Evolutionary conservation across 148 eudicot genomes (phyloP).

Genomic region (Camellia lanceoleosa): DNA sequence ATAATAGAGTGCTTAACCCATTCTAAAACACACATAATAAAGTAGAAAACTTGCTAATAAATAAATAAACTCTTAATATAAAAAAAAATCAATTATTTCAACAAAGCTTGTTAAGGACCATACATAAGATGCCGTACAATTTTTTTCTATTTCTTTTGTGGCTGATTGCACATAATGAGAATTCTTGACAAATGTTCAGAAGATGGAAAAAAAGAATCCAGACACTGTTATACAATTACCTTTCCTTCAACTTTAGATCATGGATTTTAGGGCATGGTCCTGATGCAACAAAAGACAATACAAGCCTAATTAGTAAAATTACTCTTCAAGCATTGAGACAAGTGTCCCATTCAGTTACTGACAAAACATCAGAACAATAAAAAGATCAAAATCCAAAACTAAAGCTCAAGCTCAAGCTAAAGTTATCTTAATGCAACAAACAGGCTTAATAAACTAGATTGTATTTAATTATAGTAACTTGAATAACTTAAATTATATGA

Average conservation of each 20-base stretch:
- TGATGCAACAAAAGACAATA: conserved; percentile 29
- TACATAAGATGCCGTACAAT: not conserved
- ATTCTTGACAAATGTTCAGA: not conserved
- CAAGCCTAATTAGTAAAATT: conserved; percentile 2
- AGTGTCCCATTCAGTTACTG: not conserved
- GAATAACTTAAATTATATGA: not conserved
- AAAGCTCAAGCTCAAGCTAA: not conserved
- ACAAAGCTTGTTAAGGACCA: not conserved
- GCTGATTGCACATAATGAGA: not conserved
- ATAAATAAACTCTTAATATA: not conserved
- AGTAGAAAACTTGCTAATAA: too few species aligned
- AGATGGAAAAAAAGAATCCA: not conserved
- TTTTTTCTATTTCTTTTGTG: not conserved
- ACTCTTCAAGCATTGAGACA: not conserved
- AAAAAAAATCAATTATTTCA: not conserved
- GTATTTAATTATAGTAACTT: not conserved
- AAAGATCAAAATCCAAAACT: not conserved
- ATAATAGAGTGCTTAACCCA: too few species aligned
- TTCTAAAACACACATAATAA: too few species aligned
- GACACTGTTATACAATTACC: conserved; percentile 38
- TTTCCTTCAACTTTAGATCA: conserved; percentile 88
- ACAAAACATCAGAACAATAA: not conserved
- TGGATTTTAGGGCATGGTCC: conserved; percentile 90
- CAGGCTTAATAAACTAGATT: not conserved
- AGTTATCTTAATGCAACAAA: not conserved